Evolutionary conservation across 2,329 filamentous ascomycete genomes (phyloP), one percentile per base, ranked within the genome.

Genomic region (Trichoderma polysporum): DNA sequence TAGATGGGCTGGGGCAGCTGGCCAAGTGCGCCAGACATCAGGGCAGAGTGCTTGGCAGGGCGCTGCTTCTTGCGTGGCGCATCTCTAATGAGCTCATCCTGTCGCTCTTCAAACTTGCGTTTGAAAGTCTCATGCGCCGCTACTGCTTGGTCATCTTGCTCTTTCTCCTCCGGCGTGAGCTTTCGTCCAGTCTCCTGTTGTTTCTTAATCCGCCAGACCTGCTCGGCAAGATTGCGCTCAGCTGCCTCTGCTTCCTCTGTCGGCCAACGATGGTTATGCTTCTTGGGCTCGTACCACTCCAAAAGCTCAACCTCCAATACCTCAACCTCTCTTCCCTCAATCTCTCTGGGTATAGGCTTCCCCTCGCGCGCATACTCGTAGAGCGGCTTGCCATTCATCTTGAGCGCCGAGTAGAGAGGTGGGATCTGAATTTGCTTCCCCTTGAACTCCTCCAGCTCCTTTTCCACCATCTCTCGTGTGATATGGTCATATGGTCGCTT

Each of bases 291-390:
- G 76, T 88, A 88, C 83, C 92, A 99, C 75, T 97, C 92, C 8
- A 96, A 75, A 67, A 98, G 78, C 76, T 96, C 91, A 71, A 97
- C 78, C 41, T 93, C 86, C 54, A 85, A 79, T 0, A 97, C 92
- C 61, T 92, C 88, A 45, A 98, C 92, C 2, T 91, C 86, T 66
- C 94, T 83, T 63, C 91, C 88, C 76, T 93, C 85, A 68, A 99
- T 95, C 76, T 97, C 91, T 66, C 90, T 84, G 0, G 95, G 95
- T 17, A 97, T 90, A 39, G 92, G 88, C 74, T 91, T 93, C 17
- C 95, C 95, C 76, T 94, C 92, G 57, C 95, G 86, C 22, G 95
- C 95, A 78, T 98, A 98, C 79, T 99, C 94, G 77, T 99, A 99
- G 57, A 97, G 84, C 37, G 92, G 91, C 82, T 97, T 97, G 2